These are phyloP conservation scores for Hypoxylon sp. DNA, from an alignment of 2,329 filamentous ascomycete species.

Conservation along the genomic window DNA sequence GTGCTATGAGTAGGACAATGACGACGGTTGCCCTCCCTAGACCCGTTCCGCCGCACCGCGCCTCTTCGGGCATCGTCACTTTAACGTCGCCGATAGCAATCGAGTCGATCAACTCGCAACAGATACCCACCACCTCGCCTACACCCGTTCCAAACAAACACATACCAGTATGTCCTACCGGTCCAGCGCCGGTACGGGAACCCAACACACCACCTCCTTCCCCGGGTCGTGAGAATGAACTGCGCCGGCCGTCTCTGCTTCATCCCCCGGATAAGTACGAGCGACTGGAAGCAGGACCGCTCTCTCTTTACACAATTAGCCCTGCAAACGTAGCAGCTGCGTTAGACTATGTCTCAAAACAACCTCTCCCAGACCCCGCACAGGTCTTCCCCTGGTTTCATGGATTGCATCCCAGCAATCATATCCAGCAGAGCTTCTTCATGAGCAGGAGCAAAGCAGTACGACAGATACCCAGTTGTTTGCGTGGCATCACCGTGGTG, in stretches of 20 bases:
- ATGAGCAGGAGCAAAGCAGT: constrained; percentile 78
- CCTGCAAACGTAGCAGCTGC: constrained; percentile 76
- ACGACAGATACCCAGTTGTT: constrained; percentile 77
- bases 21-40: constrained; percentile 66
- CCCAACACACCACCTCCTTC: constrained; percentile 74
- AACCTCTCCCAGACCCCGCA: constrained; percentile 86
- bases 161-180: constrained; percentile 87
- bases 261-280: constrained; percentile 77
- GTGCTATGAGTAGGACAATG: constrained; percentile 55
- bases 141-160: constrained; percentile 84
- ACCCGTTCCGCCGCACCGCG: constrained; percentile 60
- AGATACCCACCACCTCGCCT: constrained; percentile 54
- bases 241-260: constrained; percentile 75
- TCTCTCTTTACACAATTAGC: constrained; percentile 79
- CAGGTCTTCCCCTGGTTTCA: constrained; percentile 96
- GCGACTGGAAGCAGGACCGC: constrained; percentile 60
- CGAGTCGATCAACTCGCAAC: constrained; percentile 53
- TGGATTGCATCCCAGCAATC: constrained; percentile 88
- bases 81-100: constrained; percentile 58
- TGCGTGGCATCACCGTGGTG: constrained; percentile 85
- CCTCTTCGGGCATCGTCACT: constrained; percentile 56
- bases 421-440: constrained; percentile 91
- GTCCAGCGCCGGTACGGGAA: constrained; percentile 69
- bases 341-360: constrained; percentile 78
- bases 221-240: constrained; percentile 66